Conservation (phyloP, 164 flowering plant species). For the Stephania cephalantha region DNA sequence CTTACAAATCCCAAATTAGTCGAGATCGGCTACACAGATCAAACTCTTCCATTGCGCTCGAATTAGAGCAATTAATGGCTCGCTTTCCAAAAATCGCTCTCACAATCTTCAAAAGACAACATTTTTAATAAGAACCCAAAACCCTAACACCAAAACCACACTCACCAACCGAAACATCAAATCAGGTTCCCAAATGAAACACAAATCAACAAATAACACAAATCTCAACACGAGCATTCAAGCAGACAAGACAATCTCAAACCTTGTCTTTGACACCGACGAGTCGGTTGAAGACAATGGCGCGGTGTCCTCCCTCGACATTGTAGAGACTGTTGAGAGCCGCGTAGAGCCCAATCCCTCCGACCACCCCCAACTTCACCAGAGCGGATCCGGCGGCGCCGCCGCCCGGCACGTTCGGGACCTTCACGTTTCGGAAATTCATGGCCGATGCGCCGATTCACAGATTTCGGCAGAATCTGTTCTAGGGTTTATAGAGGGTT, state of each 20-base stretch:
- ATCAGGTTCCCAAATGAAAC: neutral
- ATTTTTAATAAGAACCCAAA: too few species aligned
- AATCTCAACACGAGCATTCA: too few species aligned
- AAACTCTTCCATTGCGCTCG: too few species aligned
- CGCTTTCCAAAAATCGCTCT: too few species aligned
- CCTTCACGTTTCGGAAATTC: conserved; percentile 56
- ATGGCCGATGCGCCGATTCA: conserved; percentile 20
- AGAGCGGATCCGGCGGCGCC: conserved; percentile 38
- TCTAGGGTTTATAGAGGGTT: conserved; percentile 10
- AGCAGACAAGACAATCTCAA: too few species aligned
- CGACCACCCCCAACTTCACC: conserved; percentile 50
- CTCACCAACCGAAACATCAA: too few species aligned
- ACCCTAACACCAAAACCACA: too few species aligned
- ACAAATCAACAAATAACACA: neutral
- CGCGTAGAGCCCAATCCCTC: conserved; percentile 66
- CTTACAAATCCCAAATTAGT: too few species aligned
- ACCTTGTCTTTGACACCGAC: conserved; percentile 86
- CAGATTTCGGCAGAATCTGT: conserved; percentile 4
- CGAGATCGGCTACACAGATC: too few species aligned
- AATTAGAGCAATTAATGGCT: too few species aligned
- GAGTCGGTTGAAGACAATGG: conserved; percentile 82
- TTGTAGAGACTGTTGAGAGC: conserved; percentile 77
- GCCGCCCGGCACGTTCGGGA: conserved; percentile 64
- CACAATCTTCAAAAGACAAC: too few species aligned
- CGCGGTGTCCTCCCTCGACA: conserved; percentile 96